Base-by-base conservation (phyloP, 1,139 yeast genomes). In the Eremothecium sinecaudum region DNA sequence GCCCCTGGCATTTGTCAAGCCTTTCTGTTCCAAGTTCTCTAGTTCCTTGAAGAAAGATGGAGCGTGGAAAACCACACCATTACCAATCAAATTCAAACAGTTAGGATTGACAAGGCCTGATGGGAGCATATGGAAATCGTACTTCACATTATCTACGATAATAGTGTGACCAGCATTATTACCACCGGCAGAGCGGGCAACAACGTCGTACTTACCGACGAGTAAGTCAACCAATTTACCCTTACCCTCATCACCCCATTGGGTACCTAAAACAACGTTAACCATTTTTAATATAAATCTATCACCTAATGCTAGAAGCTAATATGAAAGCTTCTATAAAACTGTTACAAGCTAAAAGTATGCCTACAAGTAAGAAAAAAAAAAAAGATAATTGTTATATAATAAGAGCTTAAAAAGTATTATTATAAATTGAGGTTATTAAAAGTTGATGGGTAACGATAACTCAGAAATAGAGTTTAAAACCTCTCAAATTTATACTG, bases 221-320 rank as follows among this genome's bases (percentile, higher is more conserved):
- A 90, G 71, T 40, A 90, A 69, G 59, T 90, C 98, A 37, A 90
- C 98, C 40, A 90, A 72, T 63, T 92, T 90, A 40, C 99, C 99
- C 61, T 90, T 90, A 58, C 99, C 99, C 74, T 90, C 99, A 59
- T 90, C 99, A 45, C 99, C 99, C 98, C 98, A 90, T 64, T 90
- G 98, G 62, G 96, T 69, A 42, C 98, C 98, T 55, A 90, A 73
- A 38, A 90, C 97, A 48, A 90, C 97, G 53, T 62, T 61, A 46
- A 63, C 64, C 67, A 63, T 62, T 11, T 18, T 46, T 23, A 8
- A n/a, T 20, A 14, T 11, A n/a, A n/a, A n/a, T n/a, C n/a, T n/a
- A n/a, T n/a, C n/a, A n/a, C n/a, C n/a, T n/a, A n/a, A 25, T 6
- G 7, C 14, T 3, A 15, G 10, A 25, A 4, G n/a, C n/a, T n/a